Base-by-base conservation (phyloP, 2,329 filamentous ascomycete species). In the Trichoderma gracile region DNA sequence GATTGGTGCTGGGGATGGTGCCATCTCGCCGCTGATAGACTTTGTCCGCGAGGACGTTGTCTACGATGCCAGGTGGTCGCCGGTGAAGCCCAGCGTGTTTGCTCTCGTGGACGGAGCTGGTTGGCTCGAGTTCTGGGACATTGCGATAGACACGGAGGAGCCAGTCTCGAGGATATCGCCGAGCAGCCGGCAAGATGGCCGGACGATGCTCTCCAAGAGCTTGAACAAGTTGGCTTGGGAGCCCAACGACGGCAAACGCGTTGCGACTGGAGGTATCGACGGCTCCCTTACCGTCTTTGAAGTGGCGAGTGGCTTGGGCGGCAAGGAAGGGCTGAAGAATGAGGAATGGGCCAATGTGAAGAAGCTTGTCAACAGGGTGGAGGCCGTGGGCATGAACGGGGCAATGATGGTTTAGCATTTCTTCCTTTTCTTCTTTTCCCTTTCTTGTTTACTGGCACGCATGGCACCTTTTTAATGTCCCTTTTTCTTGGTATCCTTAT, bases 211-310 rank as follows among this genome's bases (percentile, higher is more conserved):
- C 71, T 91, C 89, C 65, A 90, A 92, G 79, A 96, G 93, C 74
- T 78, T 99, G 72, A 99, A 99, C 77, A 96, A 95, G 79, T 81
- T 97, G 49, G 90, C 92, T 0, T 99, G 95, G 95, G 95, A 99
- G 78, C 87, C 88, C 71, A 89, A 87, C 50, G 93, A 97, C 74
- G 96, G 95, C 55, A 90, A 90, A 77, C 85, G 91, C 58, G 80
- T 98, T 57, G 95, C 94, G 1, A 93, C 93, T 0, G 96, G 95
- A 50, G 95, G 95, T 4, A 89, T 99, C 67, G 93, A 97, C 73
- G 94, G 94, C 12, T 87, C 92, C 1, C 82, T 97, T 23, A 97
- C 91, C 0, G 87, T 99, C 8, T 99, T 98, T 73, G 95, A 99
- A 78, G 94, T 99, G 64, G 89, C 92, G 25, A 80, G 84, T 71